Evolutionary conservation across 768 basidiomycete genomes (phyloP).

Genomic region (Sarcodon sp.): DNA sequence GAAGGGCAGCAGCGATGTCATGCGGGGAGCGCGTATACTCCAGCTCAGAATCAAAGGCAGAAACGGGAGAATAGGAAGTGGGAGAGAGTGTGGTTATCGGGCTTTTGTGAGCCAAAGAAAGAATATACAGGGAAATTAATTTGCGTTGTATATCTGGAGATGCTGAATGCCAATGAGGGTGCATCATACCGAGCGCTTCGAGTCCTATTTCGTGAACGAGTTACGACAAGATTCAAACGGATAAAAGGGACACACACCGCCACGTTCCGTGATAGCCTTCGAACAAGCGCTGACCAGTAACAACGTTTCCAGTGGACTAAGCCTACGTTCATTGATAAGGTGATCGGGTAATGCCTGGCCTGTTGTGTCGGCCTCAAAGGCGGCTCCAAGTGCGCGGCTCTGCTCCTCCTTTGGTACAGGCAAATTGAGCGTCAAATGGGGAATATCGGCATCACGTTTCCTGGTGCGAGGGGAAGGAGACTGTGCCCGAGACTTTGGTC

Average conservation of each 20-base stretch:
- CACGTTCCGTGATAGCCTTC: constrained; percentile 50
- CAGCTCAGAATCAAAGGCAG: constrained; percentile 54
- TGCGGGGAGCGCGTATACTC: constrained; percentile 54
- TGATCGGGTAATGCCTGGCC: constrained; percentile 39
- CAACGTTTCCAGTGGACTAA: constrained; percentile 53
- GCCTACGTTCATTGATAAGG: constrained; percentile 40
- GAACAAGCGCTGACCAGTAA: constrained; percentile 55
- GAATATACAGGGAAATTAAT: constrained; percentile 63
- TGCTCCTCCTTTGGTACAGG: constrained; percentile 35
- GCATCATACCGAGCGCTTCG: constrained; percentile 75
- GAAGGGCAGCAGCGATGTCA: constrained; percentile 68
- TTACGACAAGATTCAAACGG: background rate
- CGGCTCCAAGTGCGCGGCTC: constrained; percentile 36
- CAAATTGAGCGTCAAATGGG: constrained; percentile 53
- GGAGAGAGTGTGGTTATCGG: constrained; percentile 38
- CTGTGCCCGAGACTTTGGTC: constrained; percentile 26
- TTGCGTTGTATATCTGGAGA: constrained; percentile 54
- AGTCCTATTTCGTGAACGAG: constrained; percentile 33
- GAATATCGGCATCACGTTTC: constrained; percentile 20
- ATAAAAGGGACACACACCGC: constrained; percentile 22
- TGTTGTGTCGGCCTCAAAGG: constrained; percentile 43
- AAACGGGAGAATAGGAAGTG: constrained; percentile 28
- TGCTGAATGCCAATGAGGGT: constrained; percentile 73
- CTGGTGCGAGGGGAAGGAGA: constrained; percentile 20
- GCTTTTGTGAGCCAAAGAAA: constrained; percentile 39